Base-by-base conservation (phyloP, 2,329 filamentous ascomycete species). In the Periconia digitata region DNA sequence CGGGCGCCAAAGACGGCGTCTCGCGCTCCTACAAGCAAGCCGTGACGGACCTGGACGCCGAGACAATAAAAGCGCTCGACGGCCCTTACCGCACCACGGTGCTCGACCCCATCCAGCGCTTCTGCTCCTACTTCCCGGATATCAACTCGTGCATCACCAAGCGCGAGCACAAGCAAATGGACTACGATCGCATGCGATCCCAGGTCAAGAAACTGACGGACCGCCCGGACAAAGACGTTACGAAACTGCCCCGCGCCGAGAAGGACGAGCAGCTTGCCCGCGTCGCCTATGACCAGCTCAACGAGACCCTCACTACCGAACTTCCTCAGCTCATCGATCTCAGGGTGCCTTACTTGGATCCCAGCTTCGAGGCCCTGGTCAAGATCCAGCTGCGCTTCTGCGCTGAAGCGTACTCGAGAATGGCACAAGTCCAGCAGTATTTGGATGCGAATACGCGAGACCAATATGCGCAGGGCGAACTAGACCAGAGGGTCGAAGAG, bases 101-200 rank as follows among this genome's bases (percentile, higher is more conserved):
- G 22, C 82, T 99, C 40, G 94, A 99, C 62, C 94, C 94, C 36
- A 99, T 99, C 70, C 87, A 87, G 55, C 85, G 92, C 57, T 99
- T 97, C 78, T 97, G 92, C 77, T 90, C 90, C 59, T 99, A 99
- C 77, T 99, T 99, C 73, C 92, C 94, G 27, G 94, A 99, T 72
- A 92, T 99, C 69, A 99, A 99, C 75, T 91, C 96, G 77, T 96
- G 92, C 74, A 96, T 99, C 75, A 99, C 97, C 78, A 99, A 99
- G 78, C 90, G 95, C 65, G 89, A 95, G 66, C 89, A 99, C 82
- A 99, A 99, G 75, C 87, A 97, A 48, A 89, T 97, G 60, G 95
- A 99, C 76, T 99, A 99, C 78, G 94, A 99, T 72, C 85, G 92
- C 16, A 86, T 97, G 74, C 89, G 94, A 54, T 90, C 91, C 58